These are phyloP conservation scores for Nelumbo lutea DNA, from an alignment of 164 flowering plant genomes.

Conservation along the genomic window DNA sequence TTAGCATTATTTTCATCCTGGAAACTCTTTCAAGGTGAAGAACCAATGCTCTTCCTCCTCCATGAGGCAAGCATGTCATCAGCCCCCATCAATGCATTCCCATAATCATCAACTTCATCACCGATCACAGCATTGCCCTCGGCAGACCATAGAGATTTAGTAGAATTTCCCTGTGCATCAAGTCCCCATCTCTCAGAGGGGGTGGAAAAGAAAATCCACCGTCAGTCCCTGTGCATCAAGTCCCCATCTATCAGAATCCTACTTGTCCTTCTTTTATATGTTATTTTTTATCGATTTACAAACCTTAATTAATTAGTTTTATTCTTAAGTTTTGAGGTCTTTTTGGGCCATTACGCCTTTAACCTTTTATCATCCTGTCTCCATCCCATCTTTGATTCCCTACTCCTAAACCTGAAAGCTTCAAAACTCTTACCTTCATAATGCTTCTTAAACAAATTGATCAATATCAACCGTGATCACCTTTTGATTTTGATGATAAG, in stretches of 20 bases:
- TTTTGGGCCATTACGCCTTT: too few species aligned
- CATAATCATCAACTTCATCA: constrained; percentile 41
- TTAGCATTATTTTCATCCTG: constrained; percentile 55
- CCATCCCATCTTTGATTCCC: too few species aligned
- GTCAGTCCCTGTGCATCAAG: too few species aligned
- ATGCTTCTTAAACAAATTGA: too few species aligned
- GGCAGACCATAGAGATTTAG: constrained; percentile 56
- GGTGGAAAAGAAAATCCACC: constrained; percentile 81
- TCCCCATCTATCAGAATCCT: constrained; percentile 31
- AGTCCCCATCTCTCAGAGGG: constrained; percentile 45
- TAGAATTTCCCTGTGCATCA: constrained; percentile 41
- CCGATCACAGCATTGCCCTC: constrained; percentile 27
- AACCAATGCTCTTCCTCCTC: constrained; percentile 68
- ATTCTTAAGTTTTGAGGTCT: too few species aligned
- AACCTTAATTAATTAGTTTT: too few species aligned
- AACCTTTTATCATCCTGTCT: too few species aligned
- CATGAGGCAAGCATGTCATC: constrained; percentile 66
- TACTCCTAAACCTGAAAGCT: too few species aligned
- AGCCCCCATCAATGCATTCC: constrained; percentile 33
- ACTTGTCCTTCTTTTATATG: constrained; percentile 26
- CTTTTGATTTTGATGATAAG: too few species aligned
- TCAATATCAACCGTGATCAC: too few species aligned
- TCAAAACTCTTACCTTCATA: too few species aligned
- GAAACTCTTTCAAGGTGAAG: constrained; percentile 63
- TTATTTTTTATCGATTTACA: too few species aligned